Conservation (phyloP, 495 filamentous ascomycete genomes). For the Aspergillus sclerotioniger region DNA sequence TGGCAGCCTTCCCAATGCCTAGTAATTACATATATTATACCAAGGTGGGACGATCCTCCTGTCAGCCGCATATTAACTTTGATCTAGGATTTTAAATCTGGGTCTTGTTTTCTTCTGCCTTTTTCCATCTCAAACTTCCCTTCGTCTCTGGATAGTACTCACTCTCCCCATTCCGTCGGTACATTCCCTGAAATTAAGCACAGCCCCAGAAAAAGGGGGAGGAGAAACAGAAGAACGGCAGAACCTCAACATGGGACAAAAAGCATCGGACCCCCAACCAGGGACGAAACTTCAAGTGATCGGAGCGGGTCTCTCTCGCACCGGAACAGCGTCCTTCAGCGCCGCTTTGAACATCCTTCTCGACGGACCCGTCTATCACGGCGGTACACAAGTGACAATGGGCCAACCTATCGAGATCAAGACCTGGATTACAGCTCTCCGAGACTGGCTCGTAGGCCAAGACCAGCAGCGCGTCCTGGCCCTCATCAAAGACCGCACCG, state of each 20-base stretch:
- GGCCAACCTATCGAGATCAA: constrained; percentile 23
- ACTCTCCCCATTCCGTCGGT: too few species aligned
- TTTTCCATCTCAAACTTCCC: too few species aligned
- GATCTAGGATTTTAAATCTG: too few species aligned
- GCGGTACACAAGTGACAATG: constrained; percentile 28
- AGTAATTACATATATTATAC: too few species aligned
- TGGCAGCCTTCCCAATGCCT: too few species aligned
- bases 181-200: too few species aligned
- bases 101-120: too few species aligned
- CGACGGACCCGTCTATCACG: constrained; percentile 28
- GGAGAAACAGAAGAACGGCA: too few species aligned
- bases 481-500: constrained; percentile 70
- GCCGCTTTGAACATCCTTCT: constrained; percentile 44
- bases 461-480: constrained; percentile 60
- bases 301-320: constrained; percentile 50
- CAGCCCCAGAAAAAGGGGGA: too few species aligned
- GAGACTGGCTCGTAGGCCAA: constrained; percentile 14
- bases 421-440: constrained; percentile 23
- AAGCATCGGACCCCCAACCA: constrained; percentile 17
- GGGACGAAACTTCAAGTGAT: constrained; percentile 39
- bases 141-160: too few species aligned
- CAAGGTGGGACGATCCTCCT: too few species aligned
- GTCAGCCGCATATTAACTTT: too few species aligned
- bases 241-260: constrained; percentile 26
- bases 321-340: constrained; percentile 50